Base-by-base conservation (phyloP, 495 filamentous ascomycete species). In the Aspergillus cavernicola region DNA sequence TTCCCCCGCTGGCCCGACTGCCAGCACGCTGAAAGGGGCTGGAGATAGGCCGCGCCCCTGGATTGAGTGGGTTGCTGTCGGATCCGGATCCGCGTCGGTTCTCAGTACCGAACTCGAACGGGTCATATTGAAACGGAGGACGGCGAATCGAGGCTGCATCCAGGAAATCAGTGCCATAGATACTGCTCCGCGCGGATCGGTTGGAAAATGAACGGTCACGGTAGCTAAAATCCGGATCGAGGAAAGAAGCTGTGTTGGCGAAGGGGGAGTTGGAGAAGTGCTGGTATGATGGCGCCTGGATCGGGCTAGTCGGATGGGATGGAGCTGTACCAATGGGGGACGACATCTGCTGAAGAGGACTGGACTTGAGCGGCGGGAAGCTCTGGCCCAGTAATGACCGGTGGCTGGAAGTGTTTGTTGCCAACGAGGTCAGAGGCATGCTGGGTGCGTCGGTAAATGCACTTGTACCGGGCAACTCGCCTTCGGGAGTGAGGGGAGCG, bases 171-270 rank as follows among this genome's bases (percentile, higher is more conserved):
- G 66, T 63, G 18, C 66, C 70, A 33, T 68, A 75, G 37, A 69
- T 64, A 51, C 73, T 73, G 60, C 72, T 75, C 33, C 64, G 70
- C 35, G 57, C 58, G 8, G 74, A 78, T 39, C 72, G 74, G 40
- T 78, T 78, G 23, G 74, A 78, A 47, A 74, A 72, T 4, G 74
- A 78, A 29, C 74, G 73, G 53, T 74, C 69, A 12, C 74, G 73
- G 42, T 62, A 56, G 36, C 57, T 57, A 43, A 66, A 63, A 28
- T 74, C 69, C 22, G 66, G 55, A 22, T 58, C 71, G 44, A 74
- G 71, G 53, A 69, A 69, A 0, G 67, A 70, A 24, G 45, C 52
- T 28, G 56, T 51, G 41, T 66, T 67, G 24, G 57, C 64, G 35
- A 66, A 51, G 11, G 74, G 71, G 7, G 73, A 75, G 6, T 56